A percentile compares a stretch with the other conserved stretches of the same genome.
phyloP scores from a whole-genome alignment of 495 filamentous ascomycete genomes.

The Cairneyella variabilis region DNA sequence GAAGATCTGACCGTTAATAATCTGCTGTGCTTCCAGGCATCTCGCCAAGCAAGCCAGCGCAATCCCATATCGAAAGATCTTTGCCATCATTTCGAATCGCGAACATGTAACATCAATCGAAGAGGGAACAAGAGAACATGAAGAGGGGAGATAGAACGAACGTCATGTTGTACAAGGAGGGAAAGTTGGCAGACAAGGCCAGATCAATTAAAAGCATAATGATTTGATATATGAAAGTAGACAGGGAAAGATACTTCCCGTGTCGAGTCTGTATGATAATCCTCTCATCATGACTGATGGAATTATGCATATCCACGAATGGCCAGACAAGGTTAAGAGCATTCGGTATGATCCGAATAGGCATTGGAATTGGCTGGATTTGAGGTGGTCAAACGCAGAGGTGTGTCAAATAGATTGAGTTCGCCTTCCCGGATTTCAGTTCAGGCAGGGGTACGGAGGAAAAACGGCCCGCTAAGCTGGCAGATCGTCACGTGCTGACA shows the following conservation, averaged over 20 bases:
- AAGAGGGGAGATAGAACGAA: constrained; percentile 6
- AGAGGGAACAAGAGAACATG: neutral
- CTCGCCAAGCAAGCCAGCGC: constrained; percentile 18
- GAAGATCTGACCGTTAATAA: constrained; percentile 57
- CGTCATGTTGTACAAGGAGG: constrained; percentile 9
- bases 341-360: neutral
- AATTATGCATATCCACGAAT: constrained; percentile 6
- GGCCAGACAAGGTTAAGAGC: neutral
- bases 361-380: neutral
- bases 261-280: no score
- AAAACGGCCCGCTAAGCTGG: neutral
- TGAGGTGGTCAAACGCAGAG: neutral
- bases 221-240: constrained; percentile 1
- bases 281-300: neutral
- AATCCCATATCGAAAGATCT: constrained; percentile 17
- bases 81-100: constrained; percentile 1
- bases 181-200: constrained; percentile 6
- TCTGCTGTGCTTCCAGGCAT: constrained; percentile 22
- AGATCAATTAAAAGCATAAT: constrained; percentile 18
- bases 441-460: neutral
- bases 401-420: neutral
- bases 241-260: constrained; percentile 11
- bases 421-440: neutral
- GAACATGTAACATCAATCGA: neutral
- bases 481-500: no score